Conservation (phyloP, 2,329 filamentous ascomycete species). For the Pyrenophora graminea region DNA sequence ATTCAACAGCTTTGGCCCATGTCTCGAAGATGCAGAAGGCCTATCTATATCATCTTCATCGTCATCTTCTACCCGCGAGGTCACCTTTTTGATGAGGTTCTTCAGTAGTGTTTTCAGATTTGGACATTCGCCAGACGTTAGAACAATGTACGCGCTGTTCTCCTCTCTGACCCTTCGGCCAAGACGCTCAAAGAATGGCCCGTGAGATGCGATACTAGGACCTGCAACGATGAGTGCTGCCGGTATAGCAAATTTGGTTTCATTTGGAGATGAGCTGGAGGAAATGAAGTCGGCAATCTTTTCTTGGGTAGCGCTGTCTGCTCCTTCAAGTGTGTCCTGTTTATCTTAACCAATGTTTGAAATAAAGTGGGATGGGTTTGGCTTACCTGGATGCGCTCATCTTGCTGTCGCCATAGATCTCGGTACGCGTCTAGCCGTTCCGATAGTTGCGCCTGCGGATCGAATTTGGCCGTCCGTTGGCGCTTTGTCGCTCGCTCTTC, state of each 20-base stretch:
- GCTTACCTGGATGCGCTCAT: slow-evolving; percentile 64
- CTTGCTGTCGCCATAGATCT: slow-evolving; percentile 66
- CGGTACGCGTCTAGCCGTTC: slow-evolving; percentile 65
- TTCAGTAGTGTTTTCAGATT: slow-evolving; percentile 76
- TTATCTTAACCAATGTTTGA: slow-evolving; percentile 13
- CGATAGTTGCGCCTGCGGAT: slow-evolving; percentile 28
- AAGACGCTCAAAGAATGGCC: slow-evolving; percentile 73
- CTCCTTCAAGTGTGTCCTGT: slow-evolving; percentile 46
- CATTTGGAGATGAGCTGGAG: slow-evolving; percentile 23
- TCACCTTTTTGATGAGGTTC: slow-evolving; percentile 71
- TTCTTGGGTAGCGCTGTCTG: slow-evolving; percentile 47
- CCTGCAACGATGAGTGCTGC: slow-evolving; percentile 76
- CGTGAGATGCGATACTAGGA: slow-evolving; percentile 76
- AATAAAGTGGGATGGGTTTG: neutral
- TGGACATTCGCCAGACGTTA: slow-evolving; percentile 71
- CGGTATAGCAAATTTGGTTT: slow-evolving; percentile 58
- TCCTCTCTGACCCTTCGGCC: slow-evolving; percentile 50
- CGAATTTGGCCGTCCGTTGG: slow-evolving; percentile 40
- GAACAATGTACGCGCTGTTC: slow-evolving; percentile 63
- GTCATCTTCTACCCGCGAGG: slow-evolving; percentile 60
- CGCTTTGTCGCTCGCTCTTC: slow-evolving; percentile 49
- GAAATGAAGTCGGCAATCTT: slow-evolving; percentile 48
- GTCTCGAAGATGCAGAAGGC: slow-evolving; percentile 23
- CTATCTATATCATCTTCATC: slow-evolving; percentile 48
- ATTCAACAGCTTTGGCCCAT: slow-evolving; percentile 70